Evolutionary conservation across 1,284 basidiomycete genomes (phyloP).

Genomic region (Microbotryum scabiosae): DNA sequence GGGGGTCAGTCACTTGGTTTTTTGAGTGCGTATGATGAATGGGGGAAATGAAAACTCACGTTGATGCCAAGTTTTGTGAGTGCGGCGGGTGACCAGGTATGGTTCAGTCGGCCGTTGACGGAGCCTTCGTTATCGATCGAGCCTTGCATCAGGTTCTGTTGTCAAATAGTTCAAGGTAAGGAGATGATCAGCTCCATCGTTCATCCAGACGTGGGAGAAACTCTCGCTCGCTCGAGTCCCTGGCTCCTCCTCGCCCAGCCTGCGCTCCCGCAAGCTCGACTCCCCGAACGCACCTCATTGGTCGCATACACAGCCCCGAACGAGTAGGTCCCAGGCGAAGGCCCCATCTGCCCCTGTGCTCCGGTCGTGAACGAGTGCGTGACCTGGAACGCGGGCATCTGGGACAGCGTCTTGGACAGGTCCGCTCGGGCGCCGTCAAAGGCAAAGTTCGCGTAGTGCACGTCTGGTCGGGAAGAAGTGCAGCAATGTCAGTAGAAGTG

Average conservation of each 20-base stretch:
- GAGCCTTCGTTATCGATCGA: slow-evolving; percentile 87
- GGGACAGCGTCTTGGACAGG: slow-evolving; percentile 84
- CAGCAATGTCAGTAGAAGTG: slow-evolving; percentile 11
- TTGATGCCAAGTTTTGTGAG: slow-evolving; percentile 85
- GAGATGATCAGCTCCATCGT: neutral
- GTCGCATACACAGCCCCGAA: slow-evolving; percentile 91
- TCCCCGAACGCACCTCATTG: slow-evolving; percentile 52
- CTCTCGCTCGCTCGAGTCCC: no score
- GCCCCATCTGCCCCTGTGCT: slow-evolving; percentile 43
- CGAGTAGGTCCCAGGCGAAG: slow-evolving; percentile 67
- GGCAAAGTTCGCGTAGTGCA: slow-evolving; percentile 85
- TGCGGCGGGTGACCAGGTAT: slow-evolving; percentile 70
- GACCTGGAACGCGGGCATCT: slow-evolving; percentile 94
- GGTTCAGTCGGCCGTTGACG: slow-evolving; percentile 81
- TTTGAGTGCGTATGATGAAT: neutral
- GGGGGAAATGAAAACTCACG: slow-evolving; percentile 50
- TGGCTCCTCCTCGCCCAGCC: neutral
- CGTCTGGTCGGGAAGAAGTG: slow-evolving; percentile 48
- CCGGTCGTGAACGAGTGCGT: slow-evolving; percentile 90
- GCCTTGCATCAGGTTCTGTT: slow-evolving; percentile 82
- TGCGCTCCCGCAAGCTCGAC: neutral
- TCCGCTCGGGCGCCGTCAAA: slow-evolving; percentile 97
- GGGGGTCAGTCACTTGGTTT: no score
- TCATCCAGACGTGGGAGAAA: no score
- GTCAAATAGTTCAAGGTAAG: neutral